phyloP scores from a whole-genome alignment of 1,284 basidiomycete genomes.

The Tausonia pullulans region DNA sequence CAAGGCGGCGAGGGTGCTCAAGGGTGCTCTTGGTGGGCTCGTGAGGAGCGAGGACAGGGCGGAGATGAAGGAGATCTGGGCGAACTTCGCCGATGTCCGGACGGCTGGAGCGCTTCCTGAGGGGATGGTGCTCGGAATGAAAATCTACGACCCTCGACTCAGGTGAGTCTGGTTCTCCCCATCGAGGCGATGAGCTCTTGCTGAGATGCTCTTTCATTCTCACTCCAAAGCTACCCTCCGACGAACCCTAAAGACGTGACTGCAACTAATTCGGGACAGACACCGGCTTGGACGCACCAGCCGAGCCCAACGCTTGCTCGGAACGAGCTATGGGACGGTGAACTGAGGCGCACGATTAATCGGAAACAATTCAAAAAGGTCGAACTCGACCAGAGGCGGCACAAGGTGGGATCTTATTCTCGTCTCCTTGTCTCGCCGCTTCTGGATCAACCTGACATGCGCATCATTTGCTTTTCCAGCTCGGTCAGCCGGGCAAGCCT shows the following conservation, averaged over 20 bases:
- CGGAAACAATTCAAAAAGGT: constrained; percentile 66
- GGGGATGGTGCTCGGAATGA: constrained; percentile 63
- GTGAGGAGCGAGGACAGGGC: constrained; percentile 42
- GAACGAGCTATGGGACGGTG: constrained; percentile 59
- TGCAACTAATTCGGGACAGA: constrained; percentile 18
- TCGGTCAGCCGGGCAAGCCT: constrained; percentile 59
- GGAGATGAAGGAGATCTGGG: constrained; percentile 68
- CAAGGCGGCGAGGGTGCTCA: constrained; percentile 63
- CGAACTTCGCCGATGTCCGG: constrained; percentile 47
- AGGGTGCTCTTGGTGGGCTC: constrained; percentile 51
- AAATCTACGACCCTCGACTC: constrained; percentile 66
- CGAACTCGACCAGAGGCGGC: constrained; percentile 65
- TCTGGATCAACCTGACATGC: background rate
- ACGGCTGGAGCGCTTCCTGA: constrained; percentile 54
- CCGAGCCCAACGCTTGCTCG: constrained; percentile 51
- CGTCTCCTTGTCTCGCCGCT: background rate
- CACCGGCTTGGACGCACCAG: constrained; percentile 31
- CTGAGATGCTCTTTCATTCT: background rate
- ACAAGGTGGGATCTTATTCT: constrained; percentile 42
- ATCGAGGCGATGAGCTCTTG: background rate
- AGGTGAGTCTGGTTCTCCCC: constrained; percentile 37
- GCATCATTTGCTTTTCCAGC: constrained; percentile 35
- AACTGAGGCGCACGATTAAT: constrained; percentile 42
- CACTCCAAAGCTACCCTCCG: constrained; percentile 55
- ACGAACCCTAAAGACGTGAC: constrained; percentile 48